Evolutionary conservation across 2,329 filamentous ascomycete species (phyloP).

Genomic region (Graphium sp.): DNA sequence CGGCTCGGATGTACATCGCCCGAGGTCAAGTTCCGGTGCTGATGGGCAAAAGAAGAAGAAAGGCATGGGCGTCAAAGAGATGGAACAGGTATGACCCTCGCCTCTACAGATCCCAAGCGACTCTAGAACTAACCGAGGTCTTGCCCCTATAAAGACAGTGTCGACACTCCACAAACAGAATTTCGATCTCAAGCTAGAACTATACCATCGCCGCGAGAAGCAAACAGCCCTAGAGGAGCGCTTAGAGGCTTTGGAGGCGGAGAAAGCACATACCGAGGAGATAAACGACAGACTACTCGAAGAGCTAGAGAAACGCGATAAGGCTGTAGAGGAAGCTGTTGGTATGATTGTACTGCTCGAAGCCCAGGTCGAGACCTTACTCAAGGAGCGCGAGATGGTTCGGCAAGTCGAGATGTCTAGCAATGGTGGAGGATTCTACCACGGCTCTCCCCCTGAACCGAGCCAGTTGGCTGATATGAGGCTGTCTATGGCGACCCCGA

Average conservation of each 20-base stretch:
- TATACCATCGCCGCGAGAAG: slow-evolving; percentile 51
- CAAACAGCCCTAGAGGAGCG: slow-evolving; percentile 41
- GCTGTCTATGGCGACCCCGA: slow-evolving; percentile 5
- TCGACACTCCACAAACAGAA: slow-evolving; percentile 60
- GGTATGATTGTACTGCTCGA: slow-evolving; percentile 52
- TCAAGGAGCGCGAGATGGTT: slow-evolving; percentile 35
- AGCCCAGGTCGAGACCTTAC: slow-evolving; percentile 34
- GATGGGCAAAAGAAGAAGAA: slow-evolving; percentile 26
- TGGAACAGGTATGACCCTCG: slow-evolving; percentile 39
- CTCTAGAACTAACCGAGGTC: background rate
- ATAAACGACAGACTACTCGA: slow-evolving; percentile 39
- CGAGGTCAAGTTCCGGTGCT: slow-evolving; percentile 21
- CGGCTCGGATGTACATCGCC: slow-evolving; percentile 18
- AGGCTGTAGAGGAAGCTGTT: slow-evolving; percentile 54
- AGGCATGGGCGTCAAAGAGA: slow-evolving; percentile 47
- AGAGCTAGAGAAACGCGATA: slow-evolving; percentile 52
- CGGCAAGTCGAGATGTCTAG: slow-evolving; percentile 27
- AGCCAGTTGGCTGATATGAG: too few species aligned
- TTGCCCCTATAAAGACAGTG: slow-evolving; percentile 28
- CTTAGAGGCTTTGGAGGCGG: slow-evolving; percentile 34
- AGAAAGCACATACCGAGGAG: slow-evolving; percentile 35
- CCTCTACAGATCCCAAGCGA: too few species aligned
- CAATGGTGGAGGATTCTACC: too few species aligned
- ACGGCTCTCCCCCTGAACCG: too few species aligned
- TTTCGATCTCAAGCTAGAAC: slow-evolving; percentile 58